Percentiles rank a stretch among this genome's conserved stretches.
These are phyloP conservation scores for Martensiomyces pterosporus DNA, from an alignment of 192 early-diverging fungal genomes.

Conservation along the genomic window DNA sequence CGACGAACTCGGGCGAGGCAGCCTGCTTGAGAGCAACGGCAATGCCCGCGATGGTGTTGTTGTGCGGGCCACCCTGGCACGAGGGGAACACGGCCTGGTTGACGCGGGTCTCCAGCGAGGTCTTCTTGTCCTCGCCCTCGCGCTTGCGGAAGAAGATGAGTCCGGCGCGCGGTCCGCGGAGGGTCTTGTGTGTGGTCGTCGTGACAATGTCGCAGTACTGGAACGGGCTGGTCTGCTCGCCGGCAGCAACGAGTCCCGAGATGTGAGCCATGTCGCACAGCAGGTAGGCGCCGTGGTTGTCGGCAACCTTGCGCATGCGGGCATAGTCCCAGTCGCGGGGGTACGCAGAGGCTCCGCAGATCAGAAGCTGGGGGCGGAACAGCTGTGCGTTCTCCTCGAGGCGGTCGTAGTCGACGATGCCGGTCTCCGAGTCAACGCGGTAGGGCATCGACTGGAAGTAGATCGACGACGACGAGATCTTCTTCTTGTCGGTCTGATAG, in stretches of 20 bases:
- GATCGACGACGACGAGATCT: slow-evolving; percentile 98
- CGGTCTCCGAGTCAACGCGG: slow-evolving; percentile 84
- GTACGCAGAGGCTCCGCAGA: slow-evolving; percentile 98
- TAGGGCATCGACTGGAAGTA: slow-evolving; percentile 99
- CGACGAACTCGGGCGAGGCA: slow-evolving; percentile 86
- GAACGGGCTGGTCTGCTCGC: slow-evolving; percentile 92
- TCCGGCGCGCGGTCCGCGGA: slow-evolving; percentile 98
- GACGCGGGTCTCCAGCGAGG: slow-evolving; percentile 89
- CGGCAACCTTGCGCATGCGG: slow-evolving; percentile 93
- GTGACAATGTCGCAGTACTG: slow-evolving; percentile 98
- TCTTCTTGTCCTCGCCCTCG: slow-evolving; percentile 64
- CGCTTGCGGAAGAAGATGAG: slow-evolving; percentile 96
- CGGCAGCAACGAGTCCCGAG: slow-evolving; percentile 87
- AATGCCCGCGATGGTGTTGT: slow-evolving; percentile 99
- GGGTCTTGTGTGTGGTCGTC: slow-evolving; percentile 99
- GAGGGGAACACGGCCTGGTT: slow-evolving; percentile 99
- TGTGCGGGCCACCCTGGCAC: slow-evolving; percentile 99
- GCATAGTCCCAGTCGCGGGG: slow-evolving; percentile 99
- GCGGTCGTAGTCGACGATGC: slow-evolving; percentile 90
- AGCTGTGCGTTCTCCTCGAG: slow-evolving; percentile 90
- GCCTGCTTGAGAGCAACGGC: slow-evolving; percentile 98
- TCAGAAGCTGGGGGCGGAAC: slow-evolving; percentile 97
- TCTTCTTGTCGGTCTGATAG: slow-evolving; percentile 99
- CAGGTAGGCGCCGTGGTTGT: slow-evolving; percentile 93
- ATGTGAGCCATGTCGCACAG: slow-evolving; percentile 99